Evolutionary conservation across 257 asterid species (phyloP).

Genomic region (Paraleonurus japonicus): DNA sequence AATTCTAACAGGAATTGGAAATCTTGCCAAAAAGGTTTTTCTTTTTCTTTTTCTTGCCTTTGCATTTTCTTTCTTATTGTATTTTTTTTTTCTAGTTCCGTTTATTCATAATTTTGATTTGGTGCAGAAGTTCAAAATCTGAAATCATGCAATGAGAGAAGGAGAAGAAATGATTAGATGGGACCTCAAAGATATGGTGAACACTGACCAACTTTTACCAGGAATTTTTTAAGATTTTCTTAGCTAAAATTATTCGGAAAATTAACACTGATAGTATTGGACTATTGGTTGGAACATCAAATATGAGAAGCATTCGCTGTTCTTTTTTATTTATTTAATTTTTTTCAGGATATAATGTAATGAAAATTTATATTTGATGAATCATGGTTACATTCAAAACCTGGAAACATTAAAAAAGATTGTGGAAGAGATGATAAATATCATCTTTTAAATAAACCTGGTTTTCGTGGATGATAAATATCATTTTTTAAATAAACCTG

Average conservation of each 20-base stretch:
- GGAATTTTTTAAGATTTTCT: neutral
- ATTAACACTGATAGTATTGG: neutral
- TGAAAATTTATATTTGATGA: neutral
- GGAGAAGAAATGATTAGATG: slow-evolving; percentile 32
- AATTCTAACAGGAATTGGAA: slow-evolving; percentile 64
- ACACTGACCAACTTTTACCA: neutral
- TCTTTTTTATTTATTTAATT: no score
- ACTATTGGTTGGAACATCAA: neutral
- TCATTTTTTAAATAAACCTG: no score
- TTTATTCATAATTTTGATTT: neutral
- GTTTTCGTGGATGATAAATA: no score
- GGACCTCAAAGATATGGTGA: slow-evolving; percentile 20
- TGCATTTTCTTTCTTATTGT: neutral
- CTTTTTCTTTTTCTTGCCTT: neutral
- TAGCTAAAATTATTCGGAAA: no score
- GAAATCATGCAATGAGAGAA: slow-evolving; percentile 63
- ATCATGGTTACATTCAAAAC: neutral
- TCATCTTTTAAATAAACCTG: no score
- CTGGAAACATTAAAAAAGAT: neutral
- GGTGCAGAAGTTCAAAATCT: slow-evolving; percentile 69
- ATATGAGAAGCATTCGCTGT: neutral
- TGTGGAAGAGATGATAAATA: no score
- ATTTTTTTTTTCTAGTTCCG: neutral
- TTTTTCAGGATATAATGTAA: neutral
- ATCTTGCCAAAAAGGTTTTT: slow-evolving; percentile 64